Evolutionary conservation across 2,329 filamentous ascomycete genomes (phyloP).

Genomic region (Exutisphaerella laricina): DNA sequence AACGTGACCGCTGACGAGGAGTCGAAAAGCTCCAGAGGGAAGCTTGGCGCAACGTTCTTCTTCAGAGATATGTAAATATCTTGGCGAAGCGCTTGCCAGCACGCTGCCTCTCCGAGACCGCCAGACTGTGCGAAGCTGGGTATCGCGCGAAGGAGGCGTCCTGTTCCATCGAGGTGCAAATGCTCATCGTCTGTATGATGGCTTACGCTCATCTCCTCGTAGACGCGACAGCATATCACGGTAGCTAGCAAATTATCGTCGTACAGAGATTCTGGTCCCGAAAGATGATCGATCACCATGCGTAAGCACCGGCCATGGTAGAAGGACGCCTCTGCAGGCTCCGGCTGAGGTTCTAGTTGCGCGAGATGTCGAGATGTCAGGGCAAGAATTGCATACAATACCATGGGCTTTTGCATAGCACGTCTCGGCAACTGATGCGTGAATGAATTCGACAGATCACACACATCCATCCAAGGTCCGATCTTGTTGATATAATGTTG

Average conservation of each 20-base stretch:
- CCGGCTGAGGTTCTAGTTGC: constrained; percentile 21
- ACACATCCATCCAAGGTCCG: constrained; percentile 35
- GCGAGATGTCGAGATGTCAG: constrained; percentile 33
- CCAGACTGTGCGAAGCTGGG: constrained; percentile 38
- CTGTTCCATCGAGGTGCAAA: constrained; percentile 38
- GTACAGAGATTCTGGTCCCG: constrained; percentile 21
- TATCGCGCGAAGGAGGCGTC: constrained; percentile 36
- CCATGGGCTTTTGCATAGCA: constrained; percentile 31
- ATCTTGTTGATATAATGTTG: constrained; percentile 34
- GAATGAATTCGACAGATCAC: constrained; percentile 32
- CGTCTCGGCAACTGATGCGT: constrained; percentile 30
- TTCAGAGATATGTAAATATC: constrained; percentile 39
- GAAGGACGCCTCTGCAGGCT: constrained; percentile 28
- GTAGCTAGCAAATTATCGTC: constrained; percentile 33
- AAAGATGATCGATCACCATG: constrained; percentile 33
- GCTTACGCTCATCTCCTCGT: constrained; percentile 36
- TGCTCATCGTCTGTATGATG: constrained; percentile 30
- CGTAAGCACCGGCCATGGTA: constrained; percentile 34
- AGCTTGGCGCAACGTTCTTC: constrained; percentile 35
- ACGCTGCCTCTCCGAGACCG: constrained; percentile 38
- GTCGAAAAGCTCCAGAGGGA: constrained; percentile 37
- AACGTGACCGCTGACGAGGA: constrained; percentile 35
- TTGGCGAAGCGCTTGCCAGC: constrained; percentile 40
- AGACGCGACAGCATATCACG: constrained; percentile 33
- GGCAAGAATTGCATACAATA: constrained; percentile 33